Conservation (phyloP, 2,329 filamentous ascomycete genomes). For the Colletotrichum horii region DNA sequence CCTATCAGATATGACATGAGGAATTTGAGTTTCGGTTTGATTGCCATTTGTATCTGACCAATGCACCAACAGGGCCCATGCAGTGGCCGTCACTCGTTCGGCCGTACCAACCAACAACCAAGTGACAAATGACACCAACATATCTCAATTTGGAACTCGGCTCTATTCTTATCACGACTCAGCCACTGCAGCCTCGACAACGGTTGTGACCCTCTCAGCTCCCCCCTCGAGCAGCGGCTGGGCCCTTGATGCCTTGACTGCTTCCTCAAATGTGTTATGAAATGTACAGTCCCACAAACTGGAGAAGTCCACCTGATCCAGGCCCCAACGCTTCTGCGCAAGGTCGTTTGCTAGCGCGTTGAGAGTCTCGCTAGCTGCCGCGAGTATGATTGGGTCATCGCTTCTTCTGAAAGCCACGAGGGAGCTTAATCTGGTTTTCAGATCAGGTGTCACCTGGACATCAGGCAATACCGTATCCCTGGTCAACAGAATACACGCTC, state of each 20-base stretch:
- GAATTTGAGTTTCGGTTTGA: not conserved
- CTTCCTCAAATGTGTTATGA: not conserved
- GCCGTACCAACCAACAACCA: not conserved
- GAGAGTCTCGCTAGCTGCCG: not conserved
- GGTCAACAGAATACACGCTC: not conserved
- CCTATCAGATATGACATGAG: not conserved
- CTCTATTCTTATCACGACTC: not conserved
- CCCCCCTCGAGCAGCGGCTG: not conserved
- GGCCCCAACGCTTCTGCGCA: not conserved
- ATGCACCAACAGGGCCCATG: not conserved
- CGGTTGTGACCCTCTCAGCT: not conserved
- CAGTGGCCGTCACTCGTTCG: not conserved
- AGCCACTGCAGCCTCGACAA: not conserved
- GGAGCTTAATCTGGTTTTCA: not conserved
- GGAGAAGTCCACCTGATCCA: not conserved
- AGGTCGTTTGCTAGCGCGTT: not conserved
- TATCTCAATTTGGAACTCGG: not conserved
- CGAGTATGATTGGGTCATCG: not conserved
- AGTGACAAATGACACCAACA: not conserved
- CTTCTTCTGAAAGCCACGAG: not conserved
- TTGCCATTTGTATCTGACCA: not conserved
- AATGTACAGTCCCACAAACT: not conserved
- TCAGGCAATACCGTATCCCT: not conserved
- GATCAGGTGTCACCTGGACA: not conserved
- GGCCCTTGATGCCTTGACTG: not conserved